Evolutionary conservation across 306 rosid species (phyloP).

Genomic region (Mucuna pruriens): DNA sequence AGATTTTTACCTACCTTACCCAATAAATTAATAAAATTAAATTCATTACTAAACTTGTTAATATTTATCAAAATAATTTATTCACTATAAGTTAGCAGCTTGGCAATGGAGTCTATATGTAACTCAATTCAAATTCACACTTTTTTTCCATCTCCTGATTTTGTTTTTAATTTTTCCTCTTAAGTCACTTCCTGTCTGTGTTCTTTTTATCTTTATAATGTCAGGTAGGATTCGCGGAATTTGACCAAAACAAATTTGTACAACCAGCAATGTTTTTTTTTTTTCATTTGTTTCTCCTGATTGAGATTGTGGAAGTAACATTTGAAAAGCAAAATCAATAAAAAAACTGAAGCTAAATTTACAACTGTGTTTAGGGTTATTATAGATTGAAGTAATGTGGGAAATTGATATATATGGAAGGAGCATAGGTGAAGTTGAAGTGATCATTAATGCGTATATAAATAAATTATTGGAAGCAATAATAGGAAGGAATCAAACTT

Average conservation of each 20-base stretch:
- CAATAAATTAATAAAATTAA: too few relatives aligned
- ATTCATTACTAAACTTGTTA: too few relatives aligned
- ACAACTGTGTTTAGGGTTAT: background rate
- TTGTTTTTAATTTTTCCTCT: background rate
- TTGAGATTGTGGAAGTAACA: background rate
- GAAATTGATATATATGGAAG: constrained; percentile 1
- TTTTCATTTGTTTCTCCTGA: background rate
- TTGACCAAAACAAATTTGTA: background rate
- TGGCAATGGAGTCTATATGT: too few relatives aligned
- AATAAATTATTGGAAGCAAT: constrained; percentile 18
- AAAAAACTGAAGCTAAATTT: background rate
- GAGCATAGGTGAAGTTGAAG: background rate
- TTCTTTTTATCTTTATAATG: background rate
- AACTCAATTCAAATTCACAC: background rate
- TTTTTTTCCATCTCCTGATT: background rate
- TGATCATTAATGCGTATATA: background rate
- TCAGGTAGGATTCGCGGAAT: background rate
- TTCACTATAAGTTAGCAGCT: too few relatives aligned
- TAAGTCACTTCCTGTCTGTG: background rate
- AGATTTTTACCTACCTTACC: too few relatives aligned
- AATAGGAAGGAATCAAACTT: constrained; percentile 35
- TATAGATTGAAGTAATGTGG: background rate
- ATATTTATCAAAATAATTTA: too few relatives aligned
- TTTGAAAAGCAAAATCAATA: background rate
- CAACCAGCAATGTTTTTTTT: background rate